Evolutionary conservation across 1,284 basidiomycete species (phyloP).

Genomic region (Cutaneotrichosporon cavernicola): DNA sequence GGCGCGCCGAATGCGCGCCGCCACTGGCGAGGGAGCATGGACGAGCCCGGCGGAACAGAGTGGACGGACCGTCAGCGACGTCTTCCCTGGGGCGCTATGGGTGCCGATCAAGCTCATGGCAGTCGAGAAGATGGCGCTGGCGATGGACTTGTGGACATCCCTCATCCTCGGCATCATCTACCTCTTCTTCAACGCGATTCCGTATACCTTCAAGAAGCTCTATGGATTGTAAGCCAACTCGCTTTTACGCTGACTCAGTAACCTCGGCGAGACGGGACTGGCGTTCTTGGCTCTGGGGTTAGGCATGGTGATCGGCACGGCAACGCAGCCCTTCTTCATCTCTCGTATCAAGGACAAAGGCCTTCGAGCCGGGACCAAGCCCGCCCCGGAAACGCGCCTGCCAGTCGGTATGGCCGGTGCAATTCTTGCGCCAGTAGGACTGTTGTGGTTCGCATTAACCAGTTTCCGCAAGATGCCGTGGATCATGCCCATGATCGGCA

Average conservation of each 20-base stretch:
- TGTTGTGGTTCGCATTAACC: neutral
- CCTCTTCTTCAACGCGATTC: constrained; percentile 7
- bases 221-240: neutral
- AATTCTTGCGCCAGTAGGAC: neutral
- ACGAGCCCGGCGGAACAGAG: neutral
- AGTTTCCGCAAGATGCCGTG: constrained; percentile 1
- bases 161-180: constrained; percentile 6
- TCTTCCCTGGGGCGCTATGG: neutral
- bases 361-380: neutral
- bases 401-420: constrained; percentile 1
- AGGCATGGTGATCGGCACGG: neutral
- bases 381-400: neutral
- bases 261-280: neutral
- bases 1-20: neutral
- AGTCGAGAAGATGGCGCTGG: constrained; percentile 3
- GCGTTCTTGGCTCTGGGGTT: neutral
- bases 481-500: constrained; percentile 1
- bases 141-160: constrained; percentile 1
- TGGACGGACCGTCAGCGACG: neutral
- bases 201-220: neutral
- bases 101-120: constrained; percentile 5
- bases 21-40: neutral
- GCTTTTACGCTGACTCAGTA: neutral
- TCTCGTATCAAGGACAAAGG: neutral
- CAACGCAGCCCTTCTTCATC: constrained; percentile 3